Conservation (phyloP, 2,329 filamentous ascomycete genomes). For the Diaporthe australafricana region DNA sequence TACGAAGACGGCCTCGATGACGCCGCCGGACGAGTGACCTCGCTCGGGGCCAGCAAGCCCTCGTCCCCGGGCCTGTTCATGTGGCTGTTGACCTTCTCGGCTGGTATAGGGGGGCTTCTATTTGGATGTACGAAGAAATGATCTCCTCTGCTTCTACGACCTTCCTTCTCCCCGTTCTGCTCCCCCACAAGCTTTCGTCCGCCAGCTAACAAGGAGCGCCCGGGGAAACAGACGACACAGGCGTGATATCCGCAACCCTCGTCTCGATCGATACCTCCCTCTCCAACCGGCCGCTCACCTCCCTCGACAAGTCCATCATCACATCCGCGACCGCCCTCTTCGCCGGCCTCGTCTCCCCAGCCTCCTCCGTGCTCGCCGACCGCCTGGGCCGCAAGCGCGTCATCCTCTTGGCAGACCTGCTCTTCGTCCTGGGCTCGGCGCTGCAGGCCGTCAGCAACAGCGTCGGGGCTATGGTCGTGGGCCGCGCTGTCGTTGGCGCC, state of each 20-base stretch:
- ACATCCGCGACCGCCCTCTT: conserved; percentile 77
- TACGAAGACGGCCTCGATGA: conserved; percentile 45
- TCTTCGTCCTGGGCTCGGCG: conserved; percentile 77
- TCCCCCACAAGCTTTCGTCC: background rate
- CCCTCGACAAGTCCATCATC: conserved; percentile 76
- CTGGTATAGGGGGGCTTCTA: conserved; percentile 74
- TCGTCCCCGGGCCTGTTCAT: conserved; percentile 63
- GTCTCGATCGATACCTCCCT: conserved; percentile 72
- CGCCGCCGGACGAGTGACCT: conserved; percentile 38
- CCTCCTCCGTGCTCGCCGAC: conserved; percentile 74
- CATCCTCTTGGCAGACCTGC: conserved; percentile 71
- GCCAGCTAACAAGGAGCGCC: conserved; percentile 30
- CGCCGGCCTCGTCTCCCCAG: conserved; percentile 72
- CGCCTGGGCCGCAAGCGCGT: conserved; percentile 70
- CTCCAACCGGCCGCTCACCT: conserved; percentile 66
- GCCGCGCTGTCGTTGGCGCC: conserved; percentile 76
- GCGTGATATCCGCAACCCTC: conserved; percentile 76
- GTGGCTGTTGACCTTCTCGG: conserved; percentile 71
- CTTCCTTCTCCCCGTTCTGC: background rate
- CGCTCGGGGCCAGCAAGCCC: conserved; percentile 19
- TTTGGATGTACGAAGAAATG: conserved; percentile 68
- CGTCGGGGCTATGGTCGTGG: conserved; percentile 74
- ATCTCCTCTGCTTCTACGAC: background rate
- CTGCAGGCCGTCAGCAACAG: conserved; percentile 70
- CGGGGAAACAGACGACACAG: conserved; percentile 66